Base-by-base conservation (phyloP, 352 stramenopile genomes). In the Phytophthora sp. region DNA sequence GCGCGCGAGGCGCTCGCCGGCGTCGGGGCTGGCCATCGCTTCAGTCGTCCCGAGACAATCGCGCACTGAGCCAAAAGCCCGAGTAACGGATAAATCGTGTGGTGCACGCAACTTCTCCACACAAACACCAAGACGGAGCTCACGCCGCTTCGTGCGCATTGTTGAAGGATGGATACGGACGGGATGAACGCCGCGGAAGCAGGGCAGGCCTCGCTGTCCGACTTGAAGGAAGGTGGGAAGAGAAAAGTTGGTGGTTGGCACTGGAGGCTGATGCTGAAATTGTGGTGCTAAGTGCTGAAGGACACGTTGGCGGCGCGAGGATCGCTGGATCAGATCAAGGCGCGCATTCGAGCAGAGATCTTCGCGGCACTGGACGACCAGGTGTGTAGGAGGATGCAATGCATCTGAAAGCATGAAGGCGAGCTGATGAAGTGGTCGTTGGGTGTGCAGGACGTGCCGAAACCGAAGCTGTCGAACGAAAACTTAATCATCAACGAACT, bases 401-500 rank as follows among this genome's bases (percentile, higher is more conserved):
- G n/a, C n/a, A n/a, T n/a, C n/a, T n/a, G n/a, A n/a, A n/a, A n/a
- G n/a, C n/a, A n/a, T n/a, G n/a, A n/a, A n/a, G n/a, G n/a, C n/a
- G n/a, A n/a, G n/a, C n/a, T n/a, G n/a, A n/a, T n/a, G n/a, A n/a
- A n/a, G 28, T 49, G 28, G 32, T 49, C 2, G 34, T 9, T 48
- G 26, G n/a, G 0, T 49, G 12, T 21, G 10, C 21, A 69, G 67
- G 57, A 70, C 12, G 75, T 80, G 0, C 78, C 82, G 0, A 92
- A 89, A 48, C 89, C 88, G 18, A 89, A 82, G 39, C 67, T 97
- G 1, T 96, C 86, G 17, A 97, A 95, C 61, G 92, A 98, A 41
- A 98, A 97, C 65, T 74, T 98, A 37, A 68, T 98, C 41, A 95
- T 98, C 54, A 98, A 98, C 61, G 92, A 98, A 74, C 74, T 98